phyloP scores from a whole-genome alignment of 805 yeast genomes.

The Priceomyces carsonii region DNA sequence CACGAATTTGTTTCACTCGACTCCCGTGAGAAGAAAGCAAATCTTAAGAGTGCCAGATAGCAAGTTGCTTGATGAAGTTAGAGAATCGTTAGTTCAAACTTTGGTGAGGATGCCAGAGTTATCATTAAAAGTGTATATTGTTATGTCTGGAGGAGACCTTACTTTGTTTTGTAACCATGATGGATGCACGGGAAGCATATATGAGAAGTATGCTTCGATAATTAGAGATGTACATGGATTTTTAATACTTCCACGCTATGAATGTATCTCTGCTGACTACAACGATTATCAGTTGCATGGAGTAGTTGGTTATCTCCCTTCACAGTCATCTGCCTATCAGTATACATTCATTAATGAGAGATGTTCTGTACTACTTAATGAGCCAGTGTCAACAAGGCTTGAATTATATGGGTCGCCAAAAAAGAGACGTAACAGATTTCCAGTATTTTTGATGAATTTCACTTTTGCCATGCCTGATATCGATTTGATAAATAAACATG shows the following conservation, averaged over 20 bases:
- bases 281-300: conserved; percentile 32
- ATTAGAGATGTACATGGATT: conserved; percentile 30
- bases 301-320: conserved; percentile 37
- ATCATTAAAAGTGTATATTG: not conserved
- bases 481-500: no score
- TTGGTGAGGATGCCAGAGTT: conserved; percentile 21
- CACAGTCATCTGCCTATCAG: conserved; percentile 41
- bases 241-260: conserved; percentile 17
- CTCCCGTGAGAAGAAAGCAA: conserved; percentile 44
- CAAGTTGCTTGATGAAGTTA: conserved; percentile 25
- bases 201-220: conserved; percentile 4
- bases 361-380: no score
- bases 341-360: conserved; percentile 46
- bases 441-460: no score
- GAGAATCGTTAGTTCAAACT: conserved; percentile 26
- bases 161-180: no score
- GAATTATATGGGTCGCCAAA: no score
- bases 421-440: no score
- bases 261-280: conserved; percentile 24
- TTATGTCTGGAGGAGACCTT: not conserved
- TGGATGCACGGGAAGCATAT: no score
- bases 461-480: no score
- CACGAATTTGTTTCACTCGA: conserved; percentile 39
- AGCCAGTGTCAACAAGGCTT: no score
- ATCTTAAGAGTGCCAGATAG: conserved; percentile 18